Percentiles rank a stretch among this genome's conserved stretches.
Evolutionary conservation across 345 rosid genomes (phyloP).

Genomic region (Balakata baccata): DNA sequence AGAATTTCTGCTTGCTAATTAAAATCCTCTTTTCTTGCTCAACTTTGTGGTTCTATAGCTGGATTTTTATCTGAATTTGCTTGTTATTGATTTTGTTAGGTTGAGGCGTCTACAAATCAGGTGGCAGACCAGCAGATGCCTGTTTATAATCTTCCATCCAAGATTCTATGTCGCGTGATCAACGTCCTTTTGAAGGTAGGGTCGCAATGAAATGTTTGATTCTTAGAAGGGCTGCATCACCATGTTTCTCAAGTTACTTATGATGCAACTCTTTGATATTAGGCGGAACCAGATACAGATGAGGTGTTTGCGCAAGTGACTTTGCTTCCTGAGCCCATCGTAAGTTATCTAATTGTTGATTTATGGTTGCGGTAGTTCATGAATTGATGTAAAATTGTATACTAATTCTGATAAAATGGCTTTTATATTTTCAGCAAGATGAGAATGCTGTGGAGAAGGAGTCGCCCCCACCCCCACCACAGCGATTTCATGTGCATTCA

Average conservation of each 20-base stretch:
- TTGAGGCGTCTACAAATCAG: constrained; percentile 56
- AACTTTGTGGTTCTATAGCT: neutral
- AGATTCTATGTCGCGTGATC: constrained; percentile 47
- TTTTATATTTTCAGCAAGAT: constrained; percentile 33
- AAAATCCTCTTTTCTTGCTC: neutral
- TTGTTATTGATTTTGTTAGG: constrained; percentile 18
- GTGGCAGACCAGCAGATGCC: constrained; percentile 46
- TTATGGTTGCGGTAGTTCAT: neutral
- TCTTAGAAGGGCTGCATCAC: neutral
- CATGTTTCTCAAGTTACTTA: neutral
- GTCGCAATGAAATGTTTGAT: neutral
- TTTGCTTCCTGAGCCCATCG: constrained; percentile 40
- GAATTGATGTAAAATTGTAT: neutral
- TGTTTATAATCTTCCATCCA: constrained; percentile 36
- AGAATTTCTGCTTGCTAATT: neutral
- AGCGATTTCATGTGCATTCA: constrained; percentile 41
- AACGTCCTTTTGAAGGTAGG: constrained; percentile 42
- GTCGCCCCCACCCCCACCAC: constrained; percentile 21
- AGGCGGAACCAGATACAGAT: constrained; percentile 60
- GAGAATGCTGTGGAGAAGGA: constrained; percentile 35
- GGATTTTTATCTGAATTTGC: neutral
- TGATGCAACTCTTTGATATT: neutral
- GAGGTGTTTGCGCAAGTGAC: constrained; percentile 57
- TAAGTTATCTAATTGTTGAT: constrained; percentile 14
- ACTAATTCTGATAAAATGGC: neutral